phyloP scores from a whole-genome alignment of 2,329 filamentous ascomycete genomes.

The Calonectria pauciramosa region DNA sequence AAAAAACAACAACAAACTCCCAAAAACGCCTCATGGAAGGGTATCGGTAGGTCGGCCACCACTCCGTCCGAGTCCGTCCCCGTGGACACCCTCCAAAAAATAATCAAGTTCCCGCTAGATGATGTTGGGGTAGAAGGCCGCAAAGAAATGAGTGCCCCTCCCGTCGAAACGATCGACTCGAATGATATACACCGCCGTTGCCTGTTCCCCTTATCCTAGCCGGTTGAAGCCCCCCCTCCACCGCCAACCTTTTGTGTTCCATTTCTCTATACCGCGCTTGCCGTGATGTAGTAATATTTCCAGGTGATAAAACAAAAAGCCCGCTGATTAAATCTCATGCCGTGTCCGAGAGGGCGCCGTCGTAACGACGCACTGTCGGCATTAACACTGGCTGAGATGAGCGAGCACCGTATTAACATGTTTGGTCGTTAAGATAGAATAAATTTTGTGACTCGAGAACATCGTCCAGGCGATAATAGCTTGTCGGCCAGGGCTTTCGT shows the following conservation, averaged over 20 bases:
- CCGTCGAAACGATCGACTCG: conserved; percentile 46
- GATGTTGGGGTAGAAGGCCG: conserved; percentile 25
- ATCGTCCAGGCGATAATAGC: neutral
- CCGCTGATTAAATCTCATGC: conserved; percentile 31
- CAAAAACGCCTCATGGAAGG: conserved; percentile 44
- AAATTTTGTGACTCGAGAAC: neutral
- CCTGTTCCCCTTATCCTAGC: conserved; percentile 28
- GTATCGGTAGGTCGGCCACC: conserved; percentile 46
- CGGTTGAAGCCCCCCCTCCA: conserved; percentile 35
- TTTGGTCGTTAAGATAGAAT: conserved; percentile 28
- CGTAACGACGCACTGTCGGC: conserved; percentile 15
- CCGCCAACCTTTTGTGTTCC: conserved; percentile 42
- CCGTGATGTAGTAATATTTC: conserved; percentile 44
- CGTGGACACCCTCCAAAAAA: conserved; percentile 31
- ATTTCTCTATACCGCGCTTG: conserved; percentile 47
- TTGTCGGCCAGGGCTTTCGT: neutral
- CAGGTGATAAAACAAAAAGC: conserved; percentile 37
- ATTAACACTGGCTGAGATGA: conserved; percentile 10
- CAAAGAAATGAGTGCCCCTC: conserved; percentile 30
- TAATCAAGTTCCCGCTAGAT: conserved; percentile 36
- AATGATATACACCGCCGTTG: conserved; percentile 48
- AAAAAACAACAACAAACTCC: conserved; percentile 37
- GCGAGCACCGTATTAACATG: conserved; percentile 21
- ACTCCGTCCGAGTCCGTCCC: conserved; percentile 35
- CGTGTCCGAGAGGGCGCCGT: conserved; percentile 22